These are phyloP conservation scores for Ogataea naganishii DNA, from an alignment of 805 yeast species.

Conservation along the genomic window DNA sequence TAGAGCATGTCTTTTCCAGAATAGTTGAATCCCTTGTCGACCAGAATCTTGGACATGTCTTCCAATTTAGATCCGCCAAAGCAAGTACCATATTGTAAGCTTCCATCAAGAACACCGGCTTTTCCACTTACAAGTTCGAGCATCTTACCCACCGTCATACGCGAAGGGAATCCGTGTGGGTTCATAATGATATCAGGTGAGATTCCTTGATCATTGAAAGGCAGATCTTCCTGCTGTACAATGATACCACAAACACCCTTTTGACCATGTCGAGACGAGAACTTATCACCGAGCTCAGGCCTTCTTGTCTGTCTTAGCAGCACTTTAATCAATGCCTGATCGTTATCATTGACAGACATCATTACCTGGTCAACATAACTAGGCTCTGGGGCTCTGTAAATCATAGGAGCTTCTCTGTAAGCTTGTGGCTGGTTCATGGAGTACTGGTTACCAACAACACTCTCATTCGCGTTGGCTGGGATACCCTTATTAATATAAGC, in stretches of 20 bases:
- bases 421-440: slow-evolving; percentile 26
- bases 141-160: slow-evolving; percentile 99
- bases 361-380: slow-evolving; percentile 94
- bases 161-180: slow-evolving; percentile 99
- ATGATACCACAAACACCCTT: slow-evolving; percentile 99
- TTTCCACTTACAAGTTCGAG: slow-evolving; percentile 92
- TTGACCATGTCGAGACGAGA: slow-evolving; percentile 96
- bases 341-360: slow-evolving; percentile 94
- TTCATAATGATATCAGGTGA: slow-evolving; percentile 96
- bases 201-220: slow-evolving; percentile 88
- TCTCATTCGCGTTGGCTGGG: slow-evolving; percentile 76
- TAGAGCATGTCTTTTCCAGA: slow-evolving; percentile 97
- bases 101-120: slow-evolving; percentile 92
- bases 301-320: slow-evolving; percentile 90
- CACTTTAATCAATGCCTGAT: slow-evolving; percentile 89
- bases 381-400: slow-evolving; percentile 92
- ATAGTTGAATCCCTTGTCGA: slow-evolving; percentile 86
- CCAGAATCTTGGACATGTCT: slow-evolving; percentile 86
- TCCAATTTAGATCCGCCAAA: slow-evolving; percentile 96
- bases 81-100: slow-evolving; percentile 93
- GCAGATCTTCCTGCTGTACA: slow-evolving; percentile 94
- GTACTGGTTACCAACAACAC: slow-evolving; percentile 36
- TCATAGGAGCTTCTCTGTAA: slow-evolving; percentile 85
- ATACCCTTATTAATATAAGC: slow-evolving; percentile 89
- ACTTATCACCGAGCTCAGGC: slow-evolving; percentile 96